Percentiles rank a stretch among this genome's conserved stretches.
phyloP scores from a whole-genome alignment of 202 grass and related monocot species.

The Carex arenaria region DNA sequence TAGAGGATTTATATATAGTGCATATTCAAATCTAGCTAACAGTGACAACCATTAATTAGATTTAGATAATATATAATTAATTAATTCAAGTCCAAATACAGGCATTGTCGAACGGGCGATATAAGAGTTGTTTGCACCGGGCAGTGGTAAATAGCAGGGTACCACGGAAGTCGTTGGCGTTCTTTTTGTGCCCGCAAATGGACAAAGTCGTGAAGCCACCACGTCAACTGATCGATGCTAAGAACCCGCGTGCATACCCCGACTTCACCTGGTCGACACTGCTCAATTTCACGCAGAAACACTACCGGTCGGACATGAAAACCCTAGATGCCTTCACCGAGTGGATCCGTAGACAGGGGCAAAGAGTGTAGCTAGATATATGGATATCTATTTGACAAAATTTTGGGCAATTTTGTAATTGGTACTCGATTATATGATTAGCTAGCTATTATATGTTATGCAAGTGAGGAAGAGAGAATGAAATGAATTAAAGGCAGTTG shows the following conservation, averaged over 20 bases:
- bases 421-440: conserved; percentile 14
- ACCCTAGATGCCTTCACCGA: conserved; percentile 68
- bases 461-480: background rate
- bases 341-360: conserved; percentile 35
- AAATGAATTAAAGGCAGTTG: too few species aligned
- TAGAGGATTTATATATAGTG: background rate
- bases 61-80: too few species aligned
- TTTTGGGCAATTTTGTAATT: conserved; percentile 11
- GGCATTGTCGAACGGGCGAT: conserved; percentile 85
- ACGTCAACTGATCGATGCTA: conserved; percentile 30
- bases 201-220: conserved; percentile 75
- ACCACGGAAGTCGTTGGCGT: conserved; percentile 58
- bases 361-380: background rate
- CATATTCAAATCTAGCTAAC: conserved; percentile 10
- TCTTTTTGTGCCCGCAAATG: conserved; percentile 84
- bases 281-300: conserved; percentile 87
- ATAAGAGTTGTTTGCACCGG: conserved; percentile 80
- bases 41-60: background rate
- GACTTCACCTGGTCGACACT: conserved; percentile 90
- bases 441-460: background rate
- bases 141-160: conserved; percentile 72
- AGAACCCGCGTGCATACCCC: conserved; percentile 58
- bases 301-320: conserved; percentile 80
- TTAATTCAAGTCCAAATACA: background rate
- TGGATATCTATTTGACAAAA: conserved; percentile 1